A percentile compares a stretch with the other conserved stretches of the same genome.
These are phyloP conservation scores for Coniella lustricola DNA, from an alignment of 2,329 filamentous ascomycete genomes.

Conservation along the genomic window DNA sequence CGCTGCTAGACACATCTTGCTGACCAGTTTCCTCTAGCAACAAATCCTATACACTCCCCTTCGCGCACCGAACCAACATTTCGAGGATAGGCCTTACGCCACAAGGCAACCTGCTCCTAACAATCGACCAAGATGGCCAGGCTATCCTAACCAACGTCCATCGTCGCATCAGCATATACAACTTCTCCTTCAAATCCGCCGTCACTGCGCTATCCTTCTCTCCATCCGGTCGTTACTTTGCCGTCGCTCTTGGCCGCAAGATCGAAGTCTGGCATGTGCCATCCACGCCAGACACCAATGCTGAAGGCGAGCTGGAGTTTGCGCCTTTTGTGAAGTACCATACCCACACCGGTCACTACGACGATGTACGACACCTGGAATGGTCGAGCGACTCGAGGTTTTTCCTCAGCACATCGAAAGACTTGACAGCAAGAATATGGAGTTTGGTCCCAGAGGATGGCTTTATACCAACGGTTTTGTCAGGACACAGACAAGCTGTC, in stretches of 20 bases:
- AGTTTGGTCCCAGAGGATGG: slow-evolving; percentile 80
- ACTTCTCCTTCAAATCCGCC: slow-evolving; percentile 87
- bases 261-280: slow-evolving; percentile 97
- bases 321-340: slow-evolving; percentile 88
- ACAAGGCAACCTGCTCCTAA: slow-evolving; percentile 83
- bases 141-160: slow-evolving; percentile 89
- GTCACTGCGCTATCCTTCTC: slow-evolving; percentile 85
- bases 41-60: slow-evolving; percentile 79
- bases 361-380: slow-evolving; percentile 75
- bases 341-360: slow-evolving; percentile 82
- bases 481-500: slow-evolving; percentile 84
- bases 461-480: slow-evolving; percentile 82
- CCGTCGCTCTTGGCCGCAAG: slow-evolving; percentile 76
- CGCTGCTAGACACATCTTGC: slow-evolving; percentile 27
- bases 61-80: slow-evolving; percentile 92
- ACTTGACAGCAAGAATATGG: slow-evolving; percentile 92
- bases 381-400: slow-evolving; percentile 97
- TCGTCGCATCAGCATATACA: slow-evolving; percentile 78
- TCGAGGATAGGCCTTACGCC: slow-evolving; percentile 80
- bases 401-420: slow-evolving; percentile 86
- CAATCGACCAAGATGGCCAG: slow-evolving; percentile 88
- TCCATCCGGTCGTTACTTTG: slow-evolving; percentile 85
- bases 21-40: slow-evolving; percentile 46
- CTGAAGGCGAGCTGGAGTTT: slow-evolving; percentile 81
- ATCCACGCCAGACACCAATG: slow-evolving; percentile 73